phyloP scores from a whole-genome alignment of 1,284 basidiomycete species.

The Salmacisia buchloeana region DNA sequence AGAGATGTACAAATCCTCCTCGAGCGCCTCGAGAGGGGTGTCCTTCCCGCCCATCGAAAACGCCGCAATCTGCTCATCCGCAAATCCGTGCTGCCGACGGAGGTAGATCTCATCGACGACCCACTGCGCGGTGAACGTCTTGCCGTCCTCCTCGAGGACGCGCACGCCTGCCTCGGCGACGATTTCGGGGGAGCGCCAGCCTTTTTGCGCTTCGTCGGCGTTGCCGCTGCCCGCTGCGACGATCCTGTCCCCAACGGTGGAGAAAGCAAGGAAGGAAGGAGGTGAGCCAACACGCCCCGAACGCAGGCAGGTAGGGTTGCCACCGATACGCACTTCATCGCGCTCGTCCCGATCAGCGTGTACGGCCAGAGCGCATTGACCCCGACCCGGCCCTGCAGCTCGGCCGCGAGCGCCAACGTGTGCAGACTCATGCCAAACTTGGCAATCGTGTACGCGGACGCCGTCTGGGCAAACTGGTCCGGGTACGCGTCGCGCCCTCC shows the following conservation, averaged over 20 bases:
- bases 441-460: slow-evolving; percentile 40
- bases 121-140: slow-evolving; percentile 28
- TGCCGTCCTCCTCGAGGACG: slow-evolving; percentile 31
- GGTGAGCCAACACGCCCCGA: too few species aligned
- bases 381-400: slow-evolving; percentile 29
- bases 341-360: slow-evolving; percentile 37
- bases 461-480: slow-evolving; percentile 22
- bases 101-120: slow-evolving; percentile 48
- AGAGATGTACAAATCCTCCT: slow-evolving; percentile 45
- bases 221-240: too few species aligned
- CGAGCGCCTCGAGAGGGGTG: slow-evolving; percentile 26
- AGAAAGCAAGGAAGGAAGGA: too few species aligned
- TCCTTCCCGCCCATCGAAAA: slow-evolving; percentile 28
- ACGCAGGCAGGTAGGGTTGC: too few species aligned
- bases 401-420: slow-evolving; percentile 41
- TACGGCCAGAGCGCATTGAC: slow-evolving; percentile 43
- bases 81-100: slow-evolving; percentile 24
- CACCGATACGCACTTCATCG: slow-evolving; percentile 46
- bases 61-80: slow-evolving; percentile 17
- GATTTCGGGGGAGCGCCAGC: slow-evolving; percentile 35
- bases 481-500: slow-evolving; percentile 15
- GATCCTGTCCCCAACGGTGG: too few species aligned
- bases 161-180: slow-evolving; percentile 42
- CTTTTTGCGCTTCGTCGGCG: slow-evolving; percentile 26
- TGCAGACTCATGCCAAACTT: slow-evolving; percentile 47